These are phyloP conservation scores for Euphrasia arctica DNA, from an alignment of 305 asterid genomes.

Conservation along the genomic window DNA sequence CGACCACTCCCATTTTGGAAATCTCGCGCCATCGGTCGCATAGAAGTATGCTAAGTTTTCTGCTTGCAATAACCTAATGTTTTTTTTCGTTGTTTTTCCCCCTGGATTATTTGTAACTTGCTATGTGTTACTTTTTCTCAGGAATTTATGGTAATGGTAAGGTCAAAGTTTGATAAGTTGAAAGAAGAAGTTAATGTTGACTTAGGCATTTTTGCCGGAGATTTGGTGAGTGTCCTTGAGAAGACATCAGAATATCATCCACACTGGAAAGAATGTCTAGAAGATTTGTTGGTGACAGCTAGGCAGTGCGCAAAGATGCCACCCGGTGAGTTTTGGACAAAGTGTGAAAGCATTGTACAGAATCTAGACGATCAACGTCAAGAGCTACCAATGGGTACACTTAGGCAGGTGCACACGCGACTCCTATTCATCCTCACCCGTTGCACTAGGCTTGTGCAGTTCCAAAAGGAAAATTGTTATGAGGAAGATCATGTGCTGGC, in stretches of 20 bases:
- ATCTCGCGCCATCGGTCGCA: conserved; percentile 84
- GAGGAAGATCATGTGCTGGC: conserved; percentile 69
- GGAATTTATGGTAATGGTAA: conserved; percentile 83
- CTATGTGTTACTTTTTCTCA: conserved; percentile 31
- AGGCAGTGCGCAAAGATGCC: conserved; percentile 85
- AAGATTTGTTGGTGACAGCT: conserved; percentile 79
- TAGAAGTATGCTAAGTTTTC: conserved; percentile 73
- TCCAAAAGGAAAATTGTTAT: conserved; percentile 89
- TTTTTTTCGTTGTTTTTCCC: conserved; percentile 25
- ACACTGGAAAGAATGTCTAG: conserved; percentile 69
- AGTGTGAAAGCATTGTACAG: conserved; percentile 92
- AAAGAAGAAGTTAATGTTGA: conserved; percentile 91
- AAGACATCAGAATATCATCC: conserved; percentile 64
- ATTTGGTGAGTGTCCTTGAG: conserved; percentile 80
- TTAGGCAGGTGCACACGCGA: conserved; percentile 87
- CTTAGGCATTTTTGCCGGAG: conserved; percentile 89
- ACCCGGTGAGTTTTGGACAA: conserved; percentile 82
- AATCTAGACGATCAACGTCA: conserved; percentile 92
- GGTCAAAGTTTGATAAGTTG: conserved; percentile 75
- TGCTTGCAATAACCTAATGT: conserved; percentile 28
- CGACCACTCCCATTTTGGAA: conserved; percentile 95
- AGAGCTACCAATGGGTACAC: conserved; percentile 72
- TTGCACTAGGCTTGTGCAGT: conserved; percentile 93
- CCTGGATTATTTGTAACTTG: conserved; percentile 26
- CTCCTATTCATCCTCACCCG: conserved; percentile 92